A percentile compares a stretch with the other conserved stretches of the same genome.
Conservation (phyloP, 192 early-diverging fungal genomes). For the Podila horticola region DNA sequence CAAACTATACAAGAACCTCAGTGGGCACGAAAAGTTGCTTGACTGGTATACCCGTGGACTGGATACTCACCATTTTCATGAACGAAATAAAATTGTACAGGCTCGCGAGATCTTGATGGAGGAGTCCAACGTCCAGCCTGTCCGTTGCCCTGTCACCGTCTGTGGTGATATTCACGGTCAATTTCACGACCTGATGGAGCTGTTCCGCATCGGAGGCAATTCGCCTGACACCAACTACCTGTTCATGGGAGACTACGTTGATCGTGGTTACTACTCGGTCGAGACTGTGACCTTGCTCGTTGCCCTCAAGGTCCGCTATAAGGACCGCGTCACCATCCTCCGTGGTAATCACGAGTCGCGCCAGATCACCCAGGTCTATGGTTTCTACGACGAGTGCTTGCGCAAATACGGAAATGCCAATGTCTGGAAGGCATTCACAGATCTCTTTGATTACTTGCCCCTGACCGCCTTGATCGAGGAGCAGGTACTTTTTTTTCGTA, state of each 20-base stretch:
- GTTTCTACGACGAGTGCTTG: constrained; percentile 99
- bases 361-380: constrained; percentile 99
- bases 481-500: constrained; percentile 55
- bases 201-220: constrained; percentile 97
- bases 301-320: constrained; percentile 93
- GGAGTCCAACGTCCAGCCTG: constrained; percentile 98
- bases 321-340: constrained; percentile 93
- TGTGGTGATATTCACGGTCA: constrained; percentile 99
- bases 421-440: constrained; percentile 98
- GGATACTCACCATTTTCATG: no score
- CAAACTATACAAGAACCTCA: no score
- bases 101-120: constrained; percentile 96
- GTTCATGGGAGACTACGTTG: constrained; percentile 99
- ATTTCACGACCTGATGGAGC: constrained; percentile 97
- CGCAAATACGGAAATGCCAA: constrained; percentile 98
- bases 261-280: constrained; percentile 98
- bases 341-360: constrained; percentile 99
- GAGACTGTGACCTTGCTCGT: constrained; percentile 97
- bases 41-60: no score
- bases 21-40: no score
- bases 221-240: constrained; percentile 98
- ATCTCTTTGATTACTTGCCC: constrained; percentile 97
- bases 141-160: constrained; percentile 98
- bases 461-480: constrained; percentile 97
- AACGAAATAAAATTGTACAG: constrained; percentile 9